A percentile compares a stretch with the other conserved stretches of the same genome.
Evolutionary conservation across 1,284 basidiomycete genomes (phyloP).

Genomic region (Ceratobasidium sp.): DNA sequence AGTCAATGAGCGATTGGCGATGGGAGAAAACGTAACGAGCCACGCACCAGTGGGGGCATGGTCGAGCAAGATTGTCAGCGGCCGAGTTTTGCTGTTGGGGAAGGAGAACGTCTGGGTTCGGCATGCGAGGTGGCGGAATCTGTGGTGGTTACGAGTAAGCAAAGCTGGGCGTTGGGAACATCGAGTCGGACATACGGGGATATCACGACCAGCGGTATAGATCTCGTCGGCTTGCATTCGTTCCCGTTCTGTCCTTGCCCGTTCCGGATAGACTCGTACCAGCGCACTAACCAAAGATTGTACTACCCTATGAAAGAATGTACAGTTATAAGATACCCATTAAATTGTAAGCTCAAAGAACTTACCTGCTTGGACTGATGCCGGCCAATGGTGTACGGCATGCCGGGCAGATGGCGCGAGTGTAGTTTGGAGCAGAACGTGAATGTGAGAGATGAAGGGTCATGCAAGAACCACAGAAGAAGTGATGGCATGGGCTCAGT

Average conservation of each 20-base stretch:
- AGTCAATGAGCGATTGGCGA: constrained; percentile 3
- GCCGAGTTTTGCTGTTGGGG: constrained; percentile 50
- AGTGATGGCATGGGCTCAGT: constrained; percentile 49
- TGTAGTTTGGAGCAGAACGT: constrained; percentile 46
- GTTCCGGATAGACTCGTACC: constrained; percentile 48
- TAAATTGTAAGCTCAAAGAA: background rate
- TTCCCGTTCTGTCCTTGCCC: constrained; percentile 48
- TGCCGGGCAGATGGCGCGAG: constrained; percentile 48
- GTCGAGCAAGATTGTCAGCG: constrained; percentile 49
- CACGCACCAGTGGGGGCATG: constrained; percentile 49
- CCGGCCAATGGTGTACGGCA: constrained; percentile 46
- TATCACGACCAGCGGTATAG: constrained; percentile 44
- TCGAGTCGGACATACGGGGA: constrained; percentile 39
- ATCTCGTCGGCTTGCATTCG: constrained; percentile 50
- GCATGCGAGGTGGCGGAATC: constrained; percentile 49
- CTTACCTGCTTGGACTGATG: constrained; percentile 40
- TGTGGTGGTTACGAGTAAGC: constrained; percentile 28
- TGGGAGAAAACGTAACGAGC: constrained; percentile 6
- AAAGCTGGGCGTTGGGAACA: background rate
- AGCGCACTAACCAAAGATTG: constrained; percentile 49
- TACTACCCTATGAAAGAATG: constrained; percentile 44
- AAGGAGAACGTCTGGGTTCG: constrained; percentile 47
- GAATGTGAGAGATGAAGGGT: constrained; percentile 45
- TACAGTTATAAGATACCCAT: background rate
- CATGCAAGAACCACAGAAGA: constrained; percentile 49